These are phyloP conservation scores for Fusarium pseudograminearum DNA, from an alignment of 2,329 filamentous ascomycete genomes.

Conservation along the genomic window DNA sequence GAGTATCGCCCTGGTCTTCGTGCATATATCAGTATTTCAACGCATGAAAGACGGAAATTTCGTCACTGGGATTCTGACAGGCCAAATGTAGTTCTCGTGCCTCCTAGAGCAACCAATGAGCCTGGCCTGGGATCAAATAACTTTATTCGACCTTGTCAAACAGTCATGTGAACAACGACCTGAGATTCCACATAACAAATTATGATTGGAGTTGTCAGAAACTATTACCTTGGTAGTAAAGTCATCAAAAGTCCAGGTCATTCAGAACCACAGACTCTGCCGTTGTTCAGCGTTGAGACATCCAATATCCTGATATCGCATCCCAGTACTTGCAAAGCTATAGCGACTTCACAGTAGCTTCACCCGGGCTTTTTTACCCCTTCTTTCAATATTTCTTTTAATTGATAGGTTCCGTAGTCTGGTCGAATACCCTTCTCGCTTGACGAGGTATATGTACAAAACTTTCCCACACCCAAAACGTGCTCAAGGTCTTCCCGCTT, in stretches of 20 bases:
- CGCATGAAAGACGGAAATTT: not conserved
- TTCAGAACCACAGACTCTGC: not conserved
- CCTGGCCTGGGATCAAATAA: not conserved
- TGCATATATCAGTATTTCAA: not conserved
- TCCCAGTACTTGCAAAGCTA: not conserved
- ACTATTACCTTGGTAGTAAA: too few species aligned
- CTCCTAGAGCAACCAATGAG: not conserved
- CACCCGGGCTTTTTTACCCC: not conserved
- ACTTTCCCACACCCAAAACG: conserved; percentile 18
- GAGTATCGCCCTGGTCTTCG: not conserved
- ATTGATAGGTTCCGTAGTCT: conserved; percentile 39
- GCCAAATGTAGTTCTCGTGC: not conserved
- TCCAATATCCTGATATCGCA: not conserved
- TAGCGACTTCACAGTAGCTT: not conserved
- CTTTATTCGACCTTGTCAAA: not conserved
- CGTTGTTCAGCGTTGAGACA: not conserved
- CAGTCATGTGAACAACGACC: not conserved
- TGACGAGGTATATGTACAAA: conserved; percentile 47
- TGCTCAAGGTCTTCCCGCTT: conserved; percentile 20
- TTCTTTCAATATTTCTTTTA: conserved; percentile 28
- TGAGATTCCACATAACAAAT: not conserved
- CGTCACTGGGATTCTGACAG: not conserved
- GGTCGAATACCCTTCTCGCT: conserved; percentile 33
- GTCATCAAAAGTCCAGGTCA: not conserved
- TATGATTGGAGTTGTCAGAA: not conserved